Evolutionary conservation across 176 grass and related monocot species (phyloP), one percentile per base, ranked within the genome.

Genomic region (Bothriochloa decipiens): DNA sequence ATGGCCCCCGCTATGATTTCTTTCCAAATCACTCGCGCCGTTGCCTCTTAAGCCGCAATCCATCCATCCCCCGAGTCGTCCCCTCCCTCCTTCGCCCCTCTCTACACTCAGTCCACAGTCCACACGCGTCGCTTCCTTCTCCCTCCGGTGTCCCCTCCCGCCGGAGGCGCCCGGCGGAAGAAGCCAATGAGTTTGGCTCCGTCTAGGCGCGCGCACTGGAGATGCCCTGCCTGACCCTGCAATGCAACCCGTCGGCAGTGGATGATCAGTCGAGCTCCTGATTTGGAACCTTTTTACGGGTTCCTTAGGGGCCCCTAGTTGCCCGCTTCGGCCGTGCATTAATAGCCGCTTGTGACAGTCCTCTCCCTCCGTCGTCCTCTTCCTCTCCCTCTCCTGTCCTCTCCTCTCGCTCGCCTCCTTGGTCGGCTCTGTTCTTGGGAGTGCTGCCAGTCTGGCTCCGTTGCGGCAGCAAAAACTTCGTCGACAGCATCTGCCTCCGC

Each of bases 301-400:
- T 64, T 47, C 72, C 70, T 58, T 58, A 79, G 73, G 17, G 58
- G n/a, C 80, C 73, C 29, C 60, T 53, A 20, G 17, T 2, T 83
- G 63, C 63, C 37, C 63, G 78, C 72, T 70, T 78, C 45, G 71
- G 43, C 67, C 83, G 36, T 70, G 73, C 88, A 86, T 90, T 90
- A 82, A 90, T 86, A 86, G 66, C 72, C 66, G 55, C 82, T 70
- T 32, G 29, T 32, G 29, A 32, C 29, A 32, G 75, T 74, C 70
- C 84, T 49, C 68, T 77, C 73, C 10, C 42, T 64, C 39, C 52
- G 37, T 62, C 52, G 8, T 5, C 6, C 29, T 70, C 9, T 70
- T 43, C 14, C 57, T 61, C 27, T 27, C 12, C 29, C 25, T 1
- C 3, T 0, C n/a, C 82, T 18, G 11, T 10, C 61, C 61, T 27